Evolutionary conservation across 257 asterid genomes (phyloP).

Genomic region (Paulownia fortunei): DNA sequence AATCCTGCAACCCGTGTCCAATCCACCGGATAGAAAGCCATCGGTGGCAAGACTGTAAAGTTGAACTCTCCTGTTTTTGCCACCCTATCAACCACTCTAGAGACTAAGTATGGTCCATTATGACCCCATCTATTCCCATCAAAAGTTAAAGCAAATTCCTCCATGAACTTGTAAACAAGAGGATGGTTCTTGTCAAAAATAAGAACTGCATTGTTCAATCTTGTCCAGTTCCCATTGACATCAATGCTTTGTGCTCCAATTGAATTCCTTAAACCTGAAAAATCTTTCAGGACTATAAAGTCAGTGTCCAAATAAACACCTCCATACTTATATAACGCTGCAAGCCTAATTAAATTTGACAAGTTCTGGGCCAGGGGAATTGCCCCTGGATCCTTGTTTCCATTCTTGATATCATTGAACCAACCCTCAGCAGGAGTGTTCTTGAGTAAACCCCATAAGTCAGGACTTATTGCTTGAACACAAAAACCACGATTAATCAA

Average conservation of each 20-base stretch:
- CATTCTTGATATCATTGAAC: constrained; percentile 55
- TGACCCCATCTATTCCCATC: constrained; percentile 83
- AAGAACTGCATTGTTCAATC: constrained; percentile 72
- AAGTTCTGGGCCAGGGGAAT: constrained; percentile 67
- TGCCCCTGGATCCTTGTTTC: constrained; percentile 55
- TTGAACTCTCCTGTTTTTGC: constrained; percentile 21
- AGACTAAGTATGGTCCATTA: constrained; percentile 77
- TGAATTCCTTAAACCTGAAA: constrained; percentile 57
- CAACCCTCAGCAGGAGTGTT: constrained; percentile 64
- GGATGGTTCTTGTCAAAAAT: constrained; percentile 63
- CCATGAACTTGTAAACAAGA: constrained; percentile 61
- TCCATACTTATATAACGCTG: constrained; percentile 65
- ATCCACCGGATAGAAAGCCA: constrained; percentile 71
- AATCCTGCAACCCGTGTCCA: constrained; percentile 53
- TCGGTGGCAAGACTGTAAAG: constrained; percentile 58
- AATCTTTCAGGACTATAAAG: constrained; percentile 59
- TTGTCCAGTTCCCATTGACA: constrained; percentile 61
- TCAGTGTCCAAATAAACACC: constrained; percentile 75
- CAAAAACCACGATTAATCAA: constrained; percentile 48
- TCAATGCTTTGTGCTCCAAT: constrained; percentile 70
- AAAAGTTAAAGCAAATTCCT: constrained; percentile 65
- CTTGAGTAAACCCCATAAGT: constrained; percentile 39
- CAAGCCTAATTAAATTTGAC: constrained; percentile 70
- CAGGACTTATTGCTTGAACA: constrained; percentile 50
- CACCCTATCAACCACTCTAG: constrained; percentile 61